phyloP scores from a whole-genome alignment of 805 yeast genomes.

The Ogataea ganodermae region DNA sequence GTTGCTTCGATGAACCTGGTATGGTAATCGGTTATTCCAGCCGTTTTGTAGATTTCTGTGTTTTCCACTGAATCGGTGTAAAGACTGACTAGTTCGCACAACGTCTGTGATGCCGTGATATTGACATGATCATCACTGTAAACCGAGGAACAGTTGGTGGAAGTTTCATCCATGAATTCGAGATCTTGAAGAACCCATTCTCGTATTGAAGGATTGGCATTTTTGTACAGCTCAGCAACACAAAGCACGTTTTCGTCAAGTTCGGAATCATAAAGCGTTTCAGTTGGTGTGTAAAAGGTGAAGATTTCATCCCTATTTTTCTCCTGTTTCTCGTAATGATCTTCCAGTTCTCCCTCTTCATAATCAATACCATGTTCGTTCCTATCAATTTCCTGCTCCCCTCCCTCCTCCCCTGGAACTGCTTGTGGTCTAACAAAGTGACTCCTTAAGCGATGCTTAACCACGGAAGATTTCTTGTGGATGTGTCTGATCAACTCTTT shows the following conservation, averaged over 20 bases:
- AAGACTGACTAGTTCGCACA: background rate
- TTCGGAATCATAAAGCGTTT: background rate
- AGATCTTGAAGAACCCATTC: background rate
- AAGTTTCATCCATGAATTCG: background rate
- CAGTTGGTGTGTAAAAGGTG: too few species aligned
- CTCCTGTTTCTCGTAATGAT: background rate
- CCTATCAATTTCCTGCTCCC: background rate
- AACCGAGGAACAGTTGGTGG: background rate
- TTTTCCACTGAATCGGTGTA: background rate
- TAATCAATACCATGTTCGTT: too few species aligned
- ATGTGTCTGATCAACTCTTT: background rate
- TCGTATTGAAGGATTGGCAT: background rate
- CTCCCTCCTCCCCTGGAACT: background rate
- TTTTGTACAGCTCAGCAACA: background rate
- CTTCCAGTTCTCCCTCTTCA: too few species aligned
- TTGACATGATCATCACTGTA: background rate
- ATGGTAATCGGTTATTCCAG: background rate
- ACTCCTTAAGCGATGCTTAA: background rate
- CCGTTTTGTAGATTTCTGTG: background rate
- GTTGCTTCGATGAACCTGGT: background rate
- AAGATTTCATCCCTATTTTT: background rate
- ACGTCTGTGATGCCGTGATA: background rate
- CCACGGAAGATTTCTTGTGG: background rate
- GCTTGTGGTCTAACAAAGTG: background rate
- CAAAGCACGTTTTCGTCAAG: background rate